phyloP scores from a whole-genome alignment of 495 filamentous ascomycete genomes.

The Diplogelasinospora grovesii region DNA sequence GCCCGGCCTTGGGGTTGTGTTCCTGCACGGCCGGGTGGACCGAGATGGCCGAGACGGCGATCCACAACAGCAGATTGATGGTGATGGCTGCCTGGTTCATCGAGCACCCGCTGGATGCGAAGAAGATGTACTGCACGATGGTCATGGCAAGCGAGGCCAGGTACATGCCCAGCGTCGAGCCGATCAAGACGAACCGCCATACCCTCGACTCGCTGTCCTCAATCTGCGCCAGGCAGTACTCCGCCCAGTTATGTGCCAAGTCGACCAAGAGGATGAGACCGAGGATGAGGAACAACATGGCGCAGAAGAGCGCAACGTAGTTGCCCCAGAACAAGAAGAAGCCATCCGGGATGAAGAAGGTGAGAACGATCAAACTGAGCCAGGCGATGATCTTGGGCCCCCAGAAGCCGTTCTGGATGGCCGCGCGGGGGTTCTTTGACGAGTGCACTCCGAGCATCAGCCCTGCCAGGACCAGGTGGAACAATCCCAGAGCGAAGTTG shows the following conservation, averaged over 20 bases:
- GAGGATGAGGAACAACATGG: conserved; percentile 89
- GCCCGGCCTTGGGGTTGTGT: conserved; percentile 83
- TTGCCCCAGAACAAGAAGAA: conserved; percentile 97
- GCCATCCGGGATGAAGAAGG: conserved; percentile 88
- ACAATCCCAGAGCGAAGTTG: conserved; percentile 92
- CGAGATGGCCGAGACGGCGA: conserved; percentile 75
- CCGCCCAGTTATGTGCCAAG: conserved; percentile 95
- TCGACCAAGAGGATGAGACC: conserved; percentile 91
- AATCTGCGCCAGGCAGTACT: conserved; percentile 89
- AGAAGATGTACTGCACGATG: conserved; percentile 95
- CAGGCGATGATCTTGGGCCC: conserved; percentile 73
- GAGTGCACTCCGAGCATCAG: conserved; percentile 80
- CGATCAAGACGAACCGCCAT: conserved; percentile 83
- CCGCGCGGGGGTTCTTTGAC: conserved; percentile 79
- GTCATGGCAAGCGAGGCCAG: conserved; percentile 85
- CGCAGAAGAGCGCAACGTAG: conserved; percentile 81
- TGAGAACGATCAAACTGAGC: conserved; percentile 77
- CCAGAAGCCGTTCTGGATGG: conserved; percentile 94
- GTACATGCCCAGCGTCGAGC: conserved; percentile 93
- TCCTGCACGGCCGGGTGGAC: conserved; percentile 88
- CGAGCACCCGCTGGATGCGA: conserved; percentile 70
- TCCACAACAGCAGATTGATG: conserved; percentile 78
- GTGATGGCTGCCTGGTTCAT: conserved; percentile 86
- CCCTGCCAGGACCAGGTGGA: conserved; percentile 79
- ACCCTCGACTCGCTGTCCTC: conserved; percentile 76